Percentiles rank a stretch among this genome's conserved stretches.
Evolutionary conservation across 2,329 filamentous ascomycete species (phyloP).

Genomic region (Clarireedia monteithiana): DNA sequence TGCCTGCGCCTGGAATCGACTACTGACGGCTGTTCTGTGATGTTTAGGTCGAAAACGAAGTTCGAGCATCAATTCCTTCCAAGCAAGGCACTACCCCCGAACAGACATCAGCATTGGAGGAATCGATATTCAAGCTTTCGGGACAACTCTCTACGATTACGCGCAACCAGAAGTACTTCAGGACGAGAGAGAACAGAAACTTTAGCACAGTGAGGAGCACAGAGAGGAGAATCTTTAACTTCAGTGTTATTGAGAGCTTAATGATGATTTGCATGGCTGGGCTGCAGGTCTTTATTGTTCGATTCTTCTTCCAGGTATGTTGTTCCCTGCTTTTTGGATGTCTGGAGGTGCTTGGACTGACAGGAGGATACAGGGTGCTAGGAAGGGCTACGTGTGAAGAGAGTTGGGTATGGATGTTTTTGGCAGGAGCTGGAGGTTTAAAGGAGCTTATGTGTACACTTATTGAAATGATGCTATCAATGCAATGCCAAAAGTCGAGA

Average conservation of each 20-base stretch:
- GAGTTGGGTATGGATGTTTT: conserved; percentile 2
- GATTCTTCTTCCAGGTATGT: conserved; percentile 93
- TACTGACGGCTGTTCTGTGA: neutral
- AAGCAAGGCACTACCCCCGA: conserved; percentile 85
- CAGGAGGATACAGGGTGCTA: conserved; percentile 43
- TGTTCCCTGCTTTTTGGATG: neutral
- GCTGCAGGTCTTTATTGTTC: conserved; percentile 91
- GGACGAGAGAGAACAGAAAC: conserved; percentile 96
- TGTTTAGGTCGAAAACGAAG: conserved; percentile 79
- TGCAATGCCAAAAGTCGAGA: neutral
- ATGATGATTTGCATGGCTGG: conserved; percentile 95
- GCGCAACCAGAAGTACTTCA: conserved; percentile 98
- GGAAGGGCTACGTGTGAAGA: conserved; percentile 60
- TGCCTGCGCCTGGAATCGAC: neutral
- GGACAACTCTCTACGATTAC: conserved; percentile 89
- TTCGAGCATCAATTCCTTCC: conserved; percentile 70
- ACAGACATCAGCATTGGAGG: conserved; percentile 81
- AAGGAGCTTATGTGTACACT: conserved; percentile 10
- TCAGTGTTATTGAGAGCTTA: conserved; percentile 84
- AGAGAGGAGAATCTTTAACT: conserved; percentile 93
- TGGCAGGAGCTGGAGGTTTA: conserved; percentile 6
- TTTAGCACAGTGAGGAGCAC: conserved; percentile 97
- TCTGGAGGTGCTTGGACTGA: neutral
- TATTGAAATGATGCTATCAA: neutral
- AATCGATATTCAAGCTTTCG: conserved; percentile 92